A percentile compares a stretch with the other conserved stretches of the same genome.
Conservation (phyloP, 2,329 filamentous ascomycete genomes). For the Malbranchea zuffiana region DNA sequence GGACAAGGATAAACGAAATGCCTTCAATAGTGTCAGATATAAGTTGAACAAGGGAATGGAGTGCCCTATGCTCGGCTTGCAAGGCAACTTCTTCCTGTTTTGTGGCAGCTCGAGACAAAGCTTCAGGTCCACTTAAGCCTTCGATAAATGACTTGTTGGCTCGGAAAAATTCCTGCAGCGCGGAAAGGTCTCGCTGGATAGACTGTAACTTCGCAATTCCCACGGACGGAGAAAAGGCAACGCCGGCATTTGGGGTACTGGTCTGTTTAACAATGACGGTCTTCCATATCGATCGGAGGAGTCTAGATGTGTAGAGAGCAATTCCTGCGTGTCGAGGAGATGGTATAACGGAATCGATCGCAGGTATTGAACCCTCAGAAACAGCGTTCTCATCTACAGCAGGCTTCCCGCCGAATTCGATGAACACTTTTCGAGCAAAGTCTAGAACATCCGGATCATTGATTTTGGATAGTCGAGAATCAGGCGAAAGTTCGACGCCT, state of each 20-base stretch:
- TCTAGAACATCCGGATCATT: constrained; percentile 80
- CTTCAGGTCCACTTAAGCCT: constrained; percentile 80
- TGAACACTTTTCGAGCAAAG: constrained; percentile 73
- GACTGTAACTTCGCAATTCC: constrained; percentile 55
- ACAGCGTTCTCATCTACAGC: constrained; percentile 67
- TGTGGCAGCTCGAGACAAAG: constrained; percentile 63
- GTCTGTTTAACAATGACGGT: constrained; percentile 55
- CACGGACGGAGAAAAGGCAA: constrained; percentile 58
- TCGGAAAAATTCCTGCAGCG: constrained; percentile 69
- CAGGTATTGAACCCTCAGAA: constrained; percentile 48
- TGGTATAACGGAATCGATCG: constrained; percentile 71
- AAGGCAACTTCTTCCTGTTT: constrained; percentile 85
- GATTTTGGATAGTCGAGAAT: constrained; percentile 57
- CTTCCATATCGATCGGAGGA: constrained; percentile 86
- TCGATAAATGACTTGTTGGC: constrained; percentile 88
- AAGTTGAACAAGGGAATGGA: constrained; percentile 74
- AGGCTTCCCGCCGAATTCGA: constrained; percentile 83
- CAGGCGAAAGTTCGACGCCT: constrained; percentile 65
- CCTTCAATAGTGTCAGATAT: constrained; percentile 90
- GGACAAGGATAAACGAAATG: constrained; percentile 86
- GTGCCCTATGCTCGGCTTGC: constrained; percentile 85
- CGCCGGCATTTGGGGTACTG: constrained; percentile 46
- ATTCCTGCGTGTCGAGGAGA: constrained; percentile 85
- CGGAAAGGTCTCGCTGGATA: constrained; percentile 70
- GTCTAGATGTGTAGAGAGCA: constrained; percentile 71